Base-by-base conservation (phyloP, 2,329 filamentous ascomycete genomes). In the Cryphonectria parasitica region DNA sequence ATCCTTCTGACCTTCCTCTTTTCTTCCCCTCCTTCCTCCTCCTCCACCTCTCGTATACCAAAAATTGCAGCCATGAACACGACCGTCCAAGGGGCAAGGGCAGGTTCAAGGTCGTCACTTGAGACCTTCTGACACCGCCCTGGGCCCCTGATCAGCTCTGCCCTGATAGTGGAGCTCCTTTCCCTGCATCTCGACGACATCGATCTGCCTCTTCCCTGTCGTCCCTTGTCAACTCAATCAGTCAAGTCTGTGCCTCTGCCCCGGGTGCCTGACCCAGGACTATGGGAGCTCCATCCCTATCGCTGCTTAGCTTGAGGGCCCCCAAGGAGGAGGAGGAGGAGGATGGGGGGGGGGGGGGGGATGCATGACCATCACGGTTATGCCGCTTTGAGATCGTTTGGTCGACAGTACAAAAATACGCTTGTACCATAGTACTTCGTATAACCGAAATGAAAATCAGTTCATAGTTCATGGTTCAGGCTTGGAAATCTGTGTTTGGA, bases 41-140 rank as follows among this genome's bases (percentile, higher is more conserved):
- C 52, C n/a, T 28, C 52, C 15, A n/a, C 45, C n/a, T 54, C 49
- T 56, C 52, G 56, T 10, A 36, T 60, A n/a, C 15, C 31, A 61
- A 31, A 7, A 56, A 28, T 31, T n/a, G 17, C 25, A 28, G 25
- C 8, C 52, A 28, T 36, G 31, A 10, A 39, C 58, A 39, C 43
- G 19, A 25, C 25, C 39, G 28, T 34, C 25, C 25, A 45, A 28
- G 43, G 19, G 41, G 25, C 41, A 49, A 34, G 19, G 19, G n/a
- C n/a, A 34, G 28, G 6, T 36, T 17, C 39, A 34, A 64, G 36
- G 25, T 22, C 13, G 31, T 36, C 58, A 61, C 34, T 39, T 36
- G 43, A 66, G 64, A 66, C 64, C 49, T 66, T 66, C 49, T 66
- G 64, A 66, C 64, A 66, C 64, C 64, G 64, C 64, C 45, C 49